phyloP scores from a whole-genome alignment of 2,329 filamentous ascomycete genomes.

The Amauroascus niger region DNA sequence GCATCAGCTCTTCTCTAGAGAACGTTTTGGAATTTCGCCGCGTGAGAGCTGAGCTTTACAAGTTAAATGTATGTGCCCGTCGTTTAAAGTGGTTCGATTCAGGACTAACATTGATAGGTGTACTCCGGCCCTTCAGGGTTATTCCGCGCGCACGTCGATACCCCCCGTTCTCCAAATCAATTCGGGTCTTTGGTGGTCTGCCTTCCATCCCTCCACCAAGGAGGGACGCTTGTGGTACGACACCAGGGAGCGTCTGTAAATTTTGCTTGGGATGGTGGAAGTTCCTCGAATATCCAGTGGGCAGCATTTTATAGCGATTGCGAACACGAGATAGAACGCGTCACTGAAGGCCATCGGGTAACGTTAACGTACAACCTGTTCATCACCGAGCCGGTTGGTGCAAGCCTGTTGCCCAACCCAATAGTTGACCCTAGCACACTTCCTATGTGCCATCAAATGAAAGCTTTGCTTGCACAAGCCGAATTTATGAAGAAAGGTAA shows the following conservation, averaged over 20 bases:
- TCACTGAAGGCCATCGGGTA: conserved; percentile 45
- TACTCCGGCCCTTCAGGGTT: conserved; percentile 44
- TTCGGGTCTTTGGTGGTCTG: conserved; percentile 49
- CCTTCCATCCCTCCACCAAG: conserved; percentile 33
- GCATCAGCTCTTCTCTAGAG: conserved; percentile 14
- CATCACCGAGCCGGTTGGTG: conserved; percentile 29
- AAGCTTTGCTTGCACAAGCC: conserved; percentile 24
- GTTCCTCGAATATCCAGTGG: conserved; percentile 26
- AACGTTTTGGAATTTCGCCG: conserved; percentile 22
- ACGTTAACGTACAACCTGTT: conserved; percentile 54
- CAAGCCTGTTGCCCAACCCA: conserved; percentile 13
- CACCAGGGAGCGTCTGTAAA: conserved; percentile 24
- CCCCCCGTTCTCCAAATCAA: conserved; percentile 40
- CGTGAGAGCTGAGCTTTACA: conserved; percentile 47
- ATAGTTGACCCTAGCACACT: conserved; percentile 28
- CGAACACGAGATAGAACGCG: conserved; percentile 34
- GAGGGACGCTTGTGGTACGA: conserved; percentile 27
- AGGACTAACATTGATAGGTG: conserved; percentile 28
- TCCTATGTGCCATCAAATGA: conserved; percentile 30
- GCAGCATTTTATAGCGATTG: conserved; percentile 33
- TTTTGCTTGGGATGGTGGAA: conserved; percentile 24
- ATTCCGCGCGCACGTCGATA: conserved; percentile 47
- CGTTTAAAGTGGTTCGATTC: neutral
- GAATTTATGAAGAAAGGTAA: conserved; percentile 34
- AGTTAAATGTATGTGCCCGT: conserved; percentile 41